Percentiles rank a stretch among this genome's conserved stretches.
Evolutionary conservation across 345 rosid species (phyloP).

Genomic region (Eucalyptus sideroxylon): DNA sequence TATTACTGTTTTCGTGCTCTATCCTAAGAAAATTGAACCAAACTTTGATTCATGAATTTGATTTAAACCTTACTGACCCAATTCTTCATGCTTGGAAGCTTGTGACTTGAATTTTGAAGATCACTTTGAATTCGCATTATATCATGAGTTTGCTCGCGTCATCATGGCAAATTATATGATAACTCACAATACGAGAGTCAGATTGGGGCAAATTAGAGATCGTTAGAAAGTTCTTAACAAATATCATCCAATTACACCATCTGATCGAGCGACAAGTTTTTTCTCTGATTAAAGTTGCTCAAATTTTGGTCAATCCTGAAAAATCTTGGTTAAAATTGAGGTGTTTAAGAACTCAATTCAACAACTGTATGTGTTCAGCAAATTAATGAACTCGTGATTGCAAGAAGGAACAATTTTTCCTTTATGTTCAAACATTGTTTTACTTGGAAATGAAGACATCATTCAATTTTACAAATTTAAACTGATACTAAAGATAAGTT

Average conservation of each 20-base stretch:
- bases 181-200: not conserved
- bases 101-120: too few species aligned
- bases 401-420: not conserved
- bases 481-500: not conserved
- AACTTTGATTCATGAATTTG: too few species aligned
- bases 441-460: not conserved
- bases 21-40: too few species aligned
- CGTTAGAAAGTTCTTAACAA: not conserved
- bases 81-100: too few species aligned
- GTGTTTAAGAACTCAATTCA: not conserved
- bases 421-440: too few species aligned
- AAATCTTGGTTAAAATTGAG: not conserved
- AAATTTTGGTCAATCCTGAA: not conserved
- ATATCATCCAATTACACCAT: not conserved
- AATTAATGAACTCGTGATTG: not conserved
- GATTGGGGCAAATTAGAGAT: not conserved
- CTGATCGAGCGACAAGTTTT: not conserved
- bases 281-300: not conserved
- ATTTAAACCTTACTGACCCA: too few species aligned
- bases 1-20: too few species aligned
- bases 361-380: not conserved
- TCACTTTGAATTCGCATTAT: too few species aligned
- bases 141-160: too few species aligned
- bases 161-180: too few species aligned
- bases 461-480: not conserved